Evolutionary conservation across 306 rosid species (phyloP).

Genomic region (Ochetophila trinervis): DNA sequence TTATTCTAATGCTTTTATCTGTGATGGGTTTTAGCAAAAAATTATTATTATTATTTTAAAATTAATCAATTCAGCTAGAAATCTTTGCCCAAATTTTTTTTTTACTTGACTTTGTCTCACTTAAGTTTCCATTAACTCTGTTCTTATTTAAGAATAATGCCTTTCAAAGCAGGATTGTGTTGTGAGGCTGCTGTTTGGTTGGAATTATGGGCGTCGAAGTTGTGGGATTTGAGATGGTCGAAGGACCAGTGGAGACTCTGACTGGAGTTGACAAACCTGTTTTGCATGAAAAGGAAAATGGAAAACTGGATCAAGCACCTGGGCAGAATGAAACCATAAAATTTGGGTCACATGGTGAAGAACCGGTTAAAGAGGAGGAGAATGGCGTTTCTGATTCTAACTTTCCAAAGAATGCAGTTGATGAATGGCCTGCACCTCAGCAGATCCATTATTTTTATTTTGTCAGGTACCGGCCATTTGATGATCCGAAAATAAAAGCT

Average conservation of each 20-base stretch:
- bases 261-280: conserved; percentile 45
- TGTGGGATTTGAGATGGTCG: conserved; percentile 81
- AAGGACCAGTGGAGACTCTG: conserved; percentile 54
- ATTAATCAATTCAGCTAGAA: no score
- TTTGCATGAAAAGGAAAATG: conserved; percentile 53
- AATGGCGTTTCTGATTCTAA: conserved; percentile 41
- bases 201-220: conserved; percentile 73
- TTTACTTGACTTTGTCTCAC: not conserved
- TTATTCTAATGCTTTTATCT: no score
- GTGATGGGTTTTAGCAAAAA: no score
- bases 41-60: no score
- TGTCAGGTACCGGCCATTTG: conserved; percentile 57
- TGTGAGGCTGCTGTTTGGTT: conserved; percentile 37
- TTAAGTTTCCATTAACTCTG: not conserved
- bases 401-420: conserved; percentile 64
- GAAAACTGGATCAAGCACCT: conserved; percentile 44
- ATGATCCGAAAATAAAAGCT: conserved; percentile 72
- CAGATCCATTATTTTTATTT: conserved; percentile 73
- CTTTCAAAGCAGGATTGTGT: conserved; percentile 39
- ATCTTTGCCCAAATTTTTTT: conserved; percentile 1
- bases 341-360: conserved; percentile 87
- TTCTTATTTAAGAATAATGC: conserved; percentile 13
- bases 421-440: conserved; percentile 97
- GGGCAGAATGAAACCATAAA: conserved; percentile 54
- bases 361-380: conserved; percentile 52